phyloP scores from a whole-genome alignment of 345 rosid genomes.

The Euphorbia pulcherrima region DNA sequence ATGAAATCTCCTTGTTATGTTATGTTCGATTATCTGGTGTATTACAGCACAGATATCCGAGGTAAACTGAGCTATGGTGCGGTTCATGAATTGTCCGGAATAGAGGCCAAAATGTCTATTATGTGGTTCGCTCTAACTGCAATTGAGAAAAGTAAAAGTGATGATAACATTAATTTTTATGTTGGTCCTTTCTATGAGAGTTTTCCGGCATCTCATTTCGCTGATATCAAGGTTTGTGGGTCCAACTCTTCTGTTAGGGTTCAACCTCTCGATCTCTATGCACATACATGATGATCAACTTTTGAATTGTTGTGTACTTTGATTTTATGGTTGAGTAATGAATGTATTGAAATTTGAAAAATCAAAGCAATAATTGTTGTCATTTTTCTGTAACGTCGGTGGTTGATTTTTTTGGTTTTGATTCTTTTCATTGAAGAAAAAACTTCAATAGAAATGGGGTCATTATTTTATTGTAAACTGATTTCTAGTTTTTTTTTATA shows the following conservation, averaged over 20 bases:
- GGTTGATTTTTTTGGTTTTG: too few species aligned
- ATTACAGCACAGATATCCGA: slow-evolving; percentile 44
- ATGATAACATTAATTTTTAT: slow-evolving; percentile 52
- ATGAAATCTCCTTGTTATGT: slow-evolving; percentile 48
- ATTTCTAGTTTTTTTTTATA: too few species aligned
- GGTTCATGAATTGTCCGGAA: slow-evolving; percentile 51
- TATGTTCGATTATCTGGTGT: slow-evolving; percentile 49
- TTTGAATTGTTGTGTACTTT: too few species aligned
- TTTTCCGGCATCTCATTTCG: slow-evolving; percentile 56
- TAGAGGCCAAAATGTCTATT: slow-evolving; percentile 61
- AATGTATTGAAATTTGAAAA: too few species aligned
- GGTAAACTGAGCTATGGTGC: slow-evolving; percentile 63
- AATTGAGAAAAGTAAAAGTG: slow-evolving; percentile 36
- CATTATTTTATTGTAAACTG: too few species aligned
- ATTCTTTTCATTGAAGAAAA: too few species aligned
- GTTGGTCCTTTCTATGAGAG: slow-evolving; percentile 65
- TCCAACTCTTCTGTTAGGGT: slow-evolving; percentile 28
- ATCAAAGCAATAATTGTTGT: too few species aligned
- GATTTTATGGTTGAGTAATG: too few species aligned
- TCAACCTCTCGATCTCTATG: background rate
- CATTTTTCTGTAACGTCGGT: too few species aligned
- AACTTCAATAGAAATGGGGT: too few species aligned
- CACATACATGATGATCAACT: too few species aligned
- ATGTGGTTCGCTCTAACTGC: slow-evolving; percentile 62
- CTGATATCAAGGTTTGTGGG: slow-evolving; percentile 50